Percentiles rank a stretch among this genome's conserved stretches.
Conservation (phyloP, 2,329 filamentous ascomycete genomes). For the Fusarium scirpi region DNA sequence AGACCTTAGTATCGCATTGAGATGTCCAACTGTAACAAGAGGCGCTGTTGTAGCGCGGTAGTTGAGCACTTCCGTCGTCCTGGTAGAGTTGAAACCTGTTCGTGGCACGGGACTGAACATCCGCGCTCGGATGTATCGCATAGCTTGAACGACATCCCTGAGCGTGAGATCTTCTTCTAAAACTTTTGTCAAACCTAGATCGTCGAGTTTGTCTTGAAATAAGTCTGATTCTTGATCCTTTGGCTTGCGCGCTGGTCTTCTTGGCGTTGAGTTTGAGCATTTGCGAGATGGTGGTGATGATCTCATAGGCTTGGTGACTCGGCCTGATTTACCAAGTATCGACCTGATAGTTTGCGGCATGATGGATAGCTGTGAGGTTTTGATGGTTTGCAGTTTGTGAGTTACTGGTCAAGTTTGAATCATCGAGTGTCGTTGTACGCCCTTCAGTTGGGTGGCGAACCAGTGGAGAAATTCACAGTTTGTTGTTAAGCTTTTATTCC, state of each 20-base stretch:
- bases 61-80: slow-evolving; percentile 73
- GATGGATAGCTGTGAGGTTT: background rate
- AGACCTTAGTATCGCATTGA: slow-evolving; percentile 71
- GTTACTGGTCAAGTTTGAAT: background rate
- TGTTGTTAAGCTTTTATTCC: background rate
- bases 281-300: slow-evolving; percentile 26
- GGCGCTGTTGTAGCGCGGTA: slow-evolving; percentile 70
- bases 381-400: background rate
- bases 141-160: slow-evolving; percentile 72
- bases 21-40: slow-evolving; percentile 73
- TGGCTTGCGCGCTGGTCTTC: slow-evolving; percentile 41
- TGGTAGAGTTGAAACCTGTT: slow-evolving; percentile 72
- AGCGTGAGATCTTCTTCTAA: slow-evolving; percentile 68
- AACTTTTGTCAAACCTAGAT: slow-evolving; percentile 67
- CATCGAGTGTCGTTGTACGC: slow-evolving; percentile 4
- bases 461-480: slow-evolving; percentile 20
- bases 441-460: slow-evolving; percentile 34
- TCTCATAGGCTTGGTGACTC: slow-evolving; percentile 51
- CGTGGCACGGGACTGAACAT: slow-evolving; percentile 76
- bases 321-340: slow-evolving; percentile 54
- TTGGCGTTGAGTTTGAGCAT: slow-evolving; percentile 42
- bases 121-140: slow-evolving; percentile 68
- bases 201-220: slow-evolving; percentile 66
- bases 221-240: slow-evolving; percentile 46
- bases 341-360: slow-evolving; percentile 53